Evolutionary conservation across 176 grass and related monocot genomes (phyloP), one percentile per base, ranked within the genome.

Genomic region (Zoysia japonica): DNA sequence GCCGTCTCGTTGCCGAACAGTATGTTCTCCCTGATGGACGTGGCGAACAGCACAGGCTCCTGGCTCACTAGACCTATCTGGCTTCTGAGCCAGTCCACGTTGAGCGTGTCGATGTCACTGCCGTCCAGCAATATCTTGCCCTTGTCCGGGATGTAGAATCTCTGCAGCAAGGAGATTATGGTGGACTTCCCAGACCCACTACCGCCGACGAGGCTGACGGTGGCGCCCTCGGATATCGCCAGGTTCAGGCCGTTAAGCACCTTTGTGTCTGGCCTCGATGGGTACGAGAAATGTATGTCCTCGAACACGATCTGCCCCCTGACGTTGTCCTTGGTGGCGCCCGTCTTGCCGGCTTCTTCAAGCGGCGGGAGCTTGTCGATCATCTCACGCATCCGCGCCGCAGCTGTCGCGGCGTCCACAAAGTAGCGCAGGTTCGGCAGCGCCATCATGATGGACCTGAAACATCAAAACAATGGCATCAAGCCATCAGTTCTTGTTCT

Each of bases 41-140:
- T 89, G 44, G 87, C 84, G 46, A 93, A 93, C 37, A 89, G 71
- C 10, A 85, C 67, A 0, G 90, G 84, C 51, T 93, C 90, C 50
- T 93, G 90, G 84, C 87, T 89, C 3, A 93, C 87, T 0, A 93
- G 84, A 2, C 90, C 90, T 4, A 93, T 89, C 69, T 90, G 85
- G 10, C 78, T 73, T 60, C 87, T 71, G 16, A 93, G 74, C 87
- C 78, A 85, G 62, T 90, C 79, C 16, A 71, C 82, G 20, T 85
- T 68, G n/a, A 92, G 76, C 49, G 51, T 63, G 54, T 7, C 82
- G 9, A 90, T 76, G 64, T 84, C 83, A 6, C 72, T 37, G 4
- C 79, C 72, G 47, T 96, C 93, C 2, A 96, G 45, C 57, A 71
- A 7, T 47, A 96, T 84, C 61, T 80, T 47, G 2, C 93, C 87